A percentile compares a stretch with the other conserved stretches of the same genome.
Evolutionary conservation across 1,139 yeast genomes (phyloP).

Genomic region (Pichia sp.): DNA sequence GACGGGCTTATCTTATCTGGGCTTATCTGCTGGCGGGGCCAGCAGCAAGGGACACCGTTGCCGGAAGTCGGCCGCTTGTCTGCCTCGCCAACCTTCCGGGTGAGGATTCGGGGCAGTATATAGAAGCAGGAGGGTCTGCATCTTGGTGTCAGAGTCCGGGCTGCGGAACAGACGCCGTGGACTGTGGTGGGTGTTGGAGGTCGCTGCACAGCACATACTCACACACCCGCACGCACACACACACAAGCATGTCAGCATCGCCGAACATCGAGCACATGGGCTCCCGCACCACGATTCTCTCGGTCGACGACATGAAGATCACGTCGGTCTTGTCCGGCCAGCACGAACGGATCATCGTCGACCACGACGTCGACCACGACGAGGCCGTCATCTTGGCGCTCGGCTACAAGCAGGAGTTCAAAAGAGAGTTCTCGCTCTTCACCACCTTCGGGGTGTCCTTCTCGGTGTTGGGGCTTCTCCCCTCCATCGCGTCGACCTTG

Average conservation of each 20-base stretch:
- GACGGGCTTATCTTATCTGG: background rate
- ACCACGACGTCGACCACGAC: conserved; percentile 45
- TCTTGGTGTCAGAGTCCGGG: no score
- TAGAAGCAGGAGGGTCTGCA: no score
- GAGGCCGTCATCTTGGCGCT: conserved; percentile 58
- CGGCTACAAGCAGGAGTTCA: conserved; percentile 72
- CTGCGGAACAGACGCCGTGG: no score
- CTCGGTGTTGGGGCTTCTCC: conserved; percentile 66
- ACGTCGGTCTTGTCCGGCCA: conserved; percentile 30
- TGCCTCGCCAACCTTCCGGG: no score
- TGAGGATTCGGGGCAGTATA: no score
- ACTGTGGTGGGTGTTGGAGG: no score
- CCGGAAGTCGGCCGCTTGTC: no score
- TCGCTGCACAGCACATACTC: background rate
- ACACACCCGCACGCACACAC: background rate
- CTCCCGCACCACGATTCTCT: conserved; percentile 25
- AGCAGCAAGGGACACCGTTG: no score
- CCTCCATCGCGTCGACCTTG: conserved; percentile 60
- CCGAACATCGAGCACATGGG: conserved; percentile 4
- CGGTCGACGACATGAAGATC: conserved; percentile 31
- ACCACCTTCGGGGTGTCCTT: conserved; percentile 67
- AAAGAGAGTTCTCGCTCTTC: conserved; percentile 61
- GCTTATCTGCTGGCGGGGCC: no score
- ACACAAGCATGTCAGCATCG: conserved; percentile 6
- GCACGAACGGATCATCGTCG: conserved; percentile 28